Evolutionary conservation across 805 yeast species (phyloP).

Genomic region (Pichia kluyveri): DNA sequence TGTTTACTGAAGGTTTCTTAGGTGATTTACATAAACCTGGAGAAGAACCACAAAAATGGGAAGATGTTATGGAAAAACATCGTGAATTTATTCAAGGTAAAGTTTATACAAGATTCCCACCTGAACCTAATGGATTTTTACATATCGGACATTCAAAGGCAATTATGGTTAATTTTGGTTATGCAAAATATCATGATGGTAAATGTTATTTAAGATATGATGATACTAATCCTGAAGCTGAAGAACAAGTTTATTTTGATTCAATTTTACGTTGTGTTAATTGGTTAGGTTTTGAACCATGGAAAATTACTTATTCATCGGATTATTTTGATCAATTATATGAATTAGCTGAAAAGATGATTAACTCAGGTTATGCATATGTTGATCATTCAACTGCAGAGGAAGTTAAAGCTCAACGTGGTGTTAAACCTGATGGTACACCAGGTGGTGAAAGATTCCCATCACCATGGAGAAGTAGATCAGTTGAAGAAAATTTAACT

Average conservation of each 20-base stretch:
- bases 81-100: constrained; percentile 67
- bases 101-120: constrained; percentile 94
- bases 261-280: constrained; percentile 76
- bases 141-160: constrained; percentile 99
- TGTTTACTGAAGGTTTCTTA: constrained; percentile 92
- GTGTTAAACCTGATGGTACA: constrained; percentile 84
- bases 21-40: constrained; percentile 95
- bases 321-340: constrained; percentile 90
- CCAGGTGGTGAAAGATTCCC: constrained; percentile 89
- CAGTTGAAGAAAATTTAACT: constrained; percentile 62
- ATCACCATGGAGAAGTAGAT: constrained; percentile 64
- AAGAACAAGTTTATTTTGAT: constrained; percentile 83
- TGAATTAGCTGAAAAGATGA: constrained; percentile 77
- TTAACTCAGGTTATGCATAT: constrained; percentile 65
- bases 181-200: constrained; percentile 79
- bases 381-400: constrained; percentile 92
- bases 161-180: constrained; percentile 96
- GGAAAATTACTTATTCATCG: constrained; percentile 90
- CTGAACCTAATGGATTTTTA: constrained; percentile 95
- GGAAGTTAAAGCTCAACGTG: constrained; percentile 83
- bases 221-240: constrained; percentile 98
- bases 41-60: constrained; percentile 84
- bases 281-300: constrained; percentile 94
- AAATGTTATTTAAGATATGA: constrained; percentile 88
- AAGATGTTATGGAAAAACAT: constrained; percentile 78